Percentiles rank a stretch among this genome's conserved stretches.
phyloP scores from a whole-genome alignment of 805 yeast species.

The Nakazawaea wyomingensis region DNA sequence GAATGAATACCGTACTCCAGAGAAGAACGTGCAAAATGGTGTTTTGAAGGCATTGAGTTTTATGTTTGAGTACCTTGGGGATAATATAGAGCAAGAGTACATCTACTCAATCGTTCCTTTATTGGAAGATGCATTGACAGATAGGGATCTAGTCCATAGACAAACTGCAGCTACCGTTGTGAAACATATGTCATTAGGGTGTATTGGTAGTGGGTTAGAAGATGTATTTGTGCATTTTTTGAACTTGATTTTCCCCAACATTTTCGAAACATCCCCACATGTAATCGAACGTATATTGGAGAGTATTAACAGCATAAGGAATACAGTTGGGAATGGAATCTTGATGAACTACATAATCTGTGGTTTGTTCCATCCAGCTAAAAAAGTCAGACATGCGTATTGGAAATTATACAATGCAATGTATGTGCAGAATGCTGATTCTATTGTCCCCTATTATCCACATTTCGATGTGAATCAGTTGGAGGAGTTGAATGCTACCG shows the following conservation, averaged over 20 bases:
- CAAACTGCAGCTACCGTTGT: conserved; percentile 93
- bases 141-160: conserved; percentile 86
- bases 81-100: conserved; percentile 66
- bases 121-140: conserved; percentile 83
- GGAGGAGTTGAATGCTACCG: not conserved
- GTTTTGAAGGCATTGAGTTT: conserved; percentile 86
- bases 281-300: conserved; percentile 80
- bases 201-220: conserved; percentile 70
- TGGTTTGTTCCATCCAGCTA: conserved; percentile 92
- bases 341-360: conserved; percentile 74
- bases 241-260: conserved; percentile 80
- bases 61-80: conserved; percentile 87
- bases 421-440: conserved; percentile 67
- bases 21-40: conserved; percentile 91
- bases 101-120: conserved; percentile 75
- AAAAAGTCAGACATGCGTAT: conserved; percentile 75
- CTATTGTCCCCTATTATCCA: conserved; percentile 83
- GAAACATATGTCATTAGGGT: conserved; percentile 73
- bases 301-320: conserved; percentile 67
- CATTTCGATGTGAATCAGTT: conserved; percentile 31
- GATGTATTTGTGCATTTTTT: conserved; percentile 80
- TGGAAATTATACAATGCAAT: conserved; percentile 81
- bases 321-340: conserved; percentile 71
- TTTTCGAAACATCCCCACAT: conserved; percentile 94
- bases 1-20: conserved; percentile 94